A percentile compares a stretch with the other conserved stretches of the same genome.
These are phyloP conservation scores for Garcia nutans DNA, from an alignment of 345 rosid genomes.

Conservation along the genomic window DNA sequence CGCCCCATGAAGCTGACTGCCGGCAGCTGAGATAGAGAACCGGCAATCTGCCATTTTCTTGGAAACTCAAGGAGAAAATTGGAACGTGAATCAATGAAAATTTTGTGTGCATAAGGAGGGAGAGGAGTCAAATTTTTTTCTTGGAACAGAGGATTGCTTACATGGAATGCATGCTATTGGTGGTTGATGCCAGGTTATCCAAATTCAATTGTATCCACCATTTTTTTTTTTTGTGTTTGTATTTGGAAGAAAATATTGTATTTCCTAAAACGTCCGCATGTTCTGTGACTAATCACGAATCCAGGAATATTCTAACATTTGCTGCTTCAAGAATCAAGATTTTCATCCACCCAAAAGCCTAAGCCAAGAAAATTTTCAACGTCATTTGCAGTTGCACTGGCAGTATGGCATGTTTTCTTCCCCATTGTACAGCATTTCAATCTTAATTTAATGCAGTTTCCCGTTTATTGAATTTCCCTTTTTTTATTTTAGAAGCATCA, in stretches of 20 bases:
- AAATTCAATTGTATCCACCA: conserved; percentile 61
- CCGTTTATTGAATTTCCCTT: no score
- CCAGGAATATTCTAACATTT: conserved; percentile 26
- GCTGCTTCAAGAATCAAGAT: conserved; percentile 2
- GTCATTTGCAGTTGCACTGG: no score
- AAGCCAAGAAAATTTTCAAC: no score
- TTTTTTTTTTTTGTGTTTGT: conserved; percentile 9
- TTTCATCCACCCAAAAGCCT: neutral
- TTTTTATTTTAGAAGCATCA: no score
- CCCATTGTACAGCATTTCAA: no score
- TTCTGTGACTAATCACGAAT: conserved; percentile 10
- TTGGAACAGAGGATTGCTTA: conserved; percentile 20
- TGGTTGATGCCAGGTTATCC: conserved; percentile 67
- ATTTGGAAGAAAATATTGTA: neutral
- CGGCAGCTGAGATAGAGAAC: conserved; percentile 52
- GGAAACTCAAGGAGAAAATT: conserved; percentile 15
- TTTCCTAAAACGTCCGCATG: conserved; percentile 9
- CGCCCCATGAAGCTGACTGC: conserved; percentile 38
- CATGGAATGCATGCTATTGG: conserved; percentile 42
- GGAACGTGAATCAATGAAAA: conserved; percentile 16
- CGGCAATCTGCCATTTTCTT: conserved; percentile 58
- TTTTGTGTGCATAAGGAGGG: neutral
- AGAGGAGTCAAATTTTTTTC: conserved; percentile 7
- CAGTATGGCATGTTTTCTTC: no score
- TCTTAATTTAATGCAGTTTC: no score